These are phyloP conservation scores for Maudiozyma serrabonitensis DNA, from an alignment of 805 yeast genomes.

Conservation along the genomic window DNA sequence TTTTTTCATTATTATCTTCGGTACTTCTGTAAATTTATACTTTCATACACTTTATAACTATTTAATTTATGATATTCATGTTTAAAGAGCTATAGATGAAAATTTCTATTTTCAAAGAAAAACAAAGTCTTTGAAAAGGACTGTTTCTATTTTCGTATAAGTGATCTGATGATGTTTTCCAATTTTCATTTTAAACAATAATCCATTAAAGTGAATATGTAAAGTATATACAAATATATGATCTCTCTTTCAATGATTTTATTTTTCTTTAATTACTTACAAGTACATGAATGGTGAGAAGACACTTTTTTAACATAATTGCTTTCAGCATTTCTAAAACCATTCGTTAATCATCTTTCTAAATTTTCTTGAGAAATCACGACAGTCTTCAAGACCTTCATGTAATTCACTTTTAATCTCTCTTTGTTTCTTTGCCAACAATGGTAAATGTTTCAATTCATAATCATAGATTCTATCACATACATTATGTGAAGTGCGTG, in stretches of 20 bases:
- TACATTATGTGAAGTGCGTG: slow-evolving; percentile 46
- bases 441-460: slow-evolving; percentile 33
- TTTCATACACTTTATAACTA: not conserved
- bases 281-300: not conserved
- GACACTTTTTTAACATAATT: not conserved
- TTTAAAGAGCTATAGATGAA: not conserved
- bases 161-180: not conserved
- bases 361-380: not conserved
- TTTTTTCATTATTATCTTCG: not conserved
- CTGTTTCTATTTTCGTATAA: too few relatives aligned
- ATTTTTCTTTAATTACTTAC: not conserved
- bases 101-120: too few relatives aligned
- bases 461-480: slow-evolving; percentile 37
- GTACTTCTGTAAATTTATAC: not conserved
- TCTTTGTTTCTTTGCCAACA: slow-evolving; percentile 18
- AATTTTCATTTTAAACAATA: too few relatives aligned
- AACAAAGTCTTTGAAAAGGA: too few relatives aligned
- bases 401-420: slow-evolving; percentile 6
- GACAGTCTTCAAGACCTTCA: slow-evolving; percentile 7
- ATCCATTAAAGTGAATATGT: too few relatives aligned
- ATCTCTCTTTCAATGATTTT: not conserved
- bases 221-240: not conserved
- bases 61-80: not conserved
- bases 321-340: slow-evolving; percentile 1
- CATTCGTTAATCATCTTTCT: slow-evolving; percentile 1